These are phyloP conservation scores for Litsea cubeba DNA, from an alignment of 164 flowering plant species.

Conservation along the genomic window DNA sequence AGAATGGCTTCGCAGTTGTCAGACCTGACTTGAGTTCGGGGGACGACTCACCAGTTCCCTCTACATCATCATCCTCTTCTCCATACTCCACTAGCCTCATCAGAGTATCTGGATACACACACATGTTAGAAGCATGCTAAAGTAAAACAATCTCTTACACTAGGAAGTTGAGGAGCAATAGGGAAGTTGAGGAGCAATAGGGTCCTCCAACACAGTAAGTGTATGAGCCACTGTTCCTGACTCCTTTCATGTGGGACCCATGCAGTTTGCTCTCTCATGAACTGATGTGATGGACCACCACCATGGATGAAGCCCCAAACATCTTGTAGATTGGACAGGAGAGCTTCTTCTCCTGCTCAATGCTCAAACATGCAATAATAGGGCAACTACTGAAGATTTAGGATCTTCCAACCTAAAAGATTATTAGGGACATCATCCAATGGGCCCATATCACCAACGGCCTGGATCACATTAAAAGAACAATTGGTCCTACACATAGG, in stretches of 20 bases:
- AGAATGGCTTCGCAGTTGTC: constrained; percentile 60
- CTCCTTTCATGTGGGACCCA: not conserved
- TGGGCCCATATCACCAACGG: not conserved
- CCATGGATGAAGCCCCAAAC: not conserved
- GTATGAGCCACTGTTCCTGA: not conserved
- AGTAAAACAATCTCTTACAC: too few relatives aligned
- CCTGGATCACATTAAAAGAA: not conserved
- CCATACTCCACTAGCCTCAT: constrained; percentile 86
- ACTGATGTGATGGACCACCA: not conserved
- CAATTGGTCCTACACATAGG: too few relatives aligned
- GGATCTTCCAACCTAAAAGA: not conserved
- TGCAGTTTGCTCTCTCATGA: not conserved
- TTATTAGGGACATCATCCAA: not conserved
- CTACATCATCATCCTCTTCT: constrained; percentile 75
- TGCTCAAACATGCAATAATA: too few relatives aligned
- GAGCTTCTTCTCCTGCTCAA: not conserved
- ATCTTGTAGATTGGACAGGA: not conserved
- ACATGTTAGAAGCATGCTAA: not conserved
- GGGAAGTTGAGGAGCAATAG: not conserved
- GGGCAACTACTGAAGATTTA: not conserved
- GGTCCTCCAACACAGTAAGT: not conserved
- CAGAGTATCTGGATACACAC: constrained; percentile 54
- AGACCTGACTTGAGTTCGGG: constrained; percentile 14
- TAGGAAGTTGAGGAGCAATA: not conserved
- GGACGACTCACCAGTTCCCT: constrained; percentile 30